Evolutionary conservation across 2,329 filamentous ascomycete genomes (phyloP).

Genomic region (Emericellopsis atlantica): DNA sequence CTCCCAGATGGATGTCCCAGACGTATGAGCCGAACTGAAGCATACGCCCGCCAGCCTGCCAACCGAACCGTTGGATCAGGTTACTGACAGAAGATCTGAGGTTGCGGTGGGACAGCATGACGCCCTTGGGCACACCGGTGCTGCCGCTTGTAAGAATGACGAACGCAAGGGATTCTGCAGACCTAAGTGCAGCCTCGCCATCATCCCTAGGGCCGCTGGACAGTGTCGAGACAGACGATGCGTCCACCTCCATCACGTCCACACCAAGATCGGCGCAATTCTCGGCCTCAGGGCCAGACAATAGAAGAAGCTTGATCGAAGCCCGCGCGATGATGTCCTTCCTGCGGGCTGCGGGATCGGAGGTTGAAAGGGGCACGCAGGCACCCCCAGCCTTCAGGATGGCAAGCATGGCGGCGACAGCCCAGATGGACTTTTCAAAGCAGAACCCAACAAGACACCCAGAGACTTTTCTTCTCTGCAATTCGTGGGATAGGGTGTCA

Average conservation of each 20-base stretch:
- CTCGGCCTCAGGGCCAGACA: background rate
- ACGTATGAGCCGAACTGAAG: slow-evolving; percentile 2
- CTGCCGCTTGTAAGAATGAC: background rate
- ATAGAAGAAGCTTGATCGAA: background rate
- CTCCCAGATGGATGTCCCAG: slow-evolving; percentile 1
- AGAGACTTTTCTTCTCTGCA: background rate
- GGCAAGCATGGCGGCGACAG: background rate
- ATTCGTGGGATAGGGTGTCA: background rate
- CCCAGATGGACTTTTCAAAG: background rate
- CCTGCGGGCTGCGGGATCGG: background rate
- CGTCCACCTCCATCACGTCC: background rate
- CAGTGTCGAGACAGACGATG: background rate
- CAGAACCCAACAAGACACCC: background rate
- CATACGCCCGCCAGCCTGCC: background rate
- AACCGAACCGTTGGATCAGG: background rate
- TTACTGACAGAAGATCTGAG: background rate
- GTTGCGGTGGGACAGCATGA: background rate
- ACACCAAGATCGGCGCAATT: background rate
- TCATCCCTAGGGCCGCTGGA: too few relatives aligned
- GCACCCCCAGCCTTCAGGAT: background rate
- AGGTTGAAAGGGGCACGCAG: background rate
- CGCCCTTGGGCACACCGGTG: background rate
- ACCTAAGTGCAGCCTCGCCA: background rate
- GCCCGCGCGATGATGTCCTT: background rate
- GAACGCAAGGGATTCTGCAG: background rate